These are phyloP conservation scores for Pulchroboletus neoregius DNA, from an alignment of 1,284 basidiomycete species.

Conservation along the genomic window DNA sequence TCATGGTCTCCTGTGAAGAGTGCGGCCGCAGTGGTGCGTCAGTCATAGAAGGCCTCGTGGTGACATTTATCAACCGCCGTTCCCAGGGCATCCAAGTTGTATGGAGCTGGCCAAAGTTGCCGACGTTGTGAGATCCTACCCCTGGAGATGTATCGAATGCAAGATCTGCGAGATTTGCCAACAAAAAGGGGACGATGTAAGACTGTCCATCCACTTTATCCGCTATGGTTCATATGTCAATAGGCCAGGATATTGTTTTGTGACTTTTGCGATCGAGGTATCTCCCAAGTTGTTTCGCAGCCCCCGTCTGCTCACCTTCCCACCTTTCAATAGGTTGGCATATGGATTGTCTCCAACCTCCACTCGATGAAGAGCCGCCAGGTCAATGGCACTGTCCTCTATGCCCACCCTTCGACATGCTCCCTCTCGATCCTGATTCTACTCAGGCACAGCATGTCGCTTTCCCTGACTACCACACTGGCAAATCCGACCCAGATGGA, in stretches of 20 bases:
- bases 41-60: slow-evolving; percentile 25
- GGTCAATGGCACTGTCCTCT: slow-evolving; percentile 74
- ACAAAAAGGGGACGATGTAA: slow-evolving; percentile 86
- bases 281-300: slow-evolving; percentile 13
- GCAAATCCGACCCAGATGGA: slow-evolving; percentile 9
- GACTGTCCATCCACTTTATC: slow-evolving; percentile 32
- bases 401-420: slow-evolving; percentile 42
- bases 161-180: slow-evolving; percentile 90
- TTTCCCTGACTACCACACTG: slow-evolving; percentile 6
- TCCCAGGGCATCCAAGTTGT: slow-evolving; percentile 75
- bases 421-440: slow-evolving; percentile 21
- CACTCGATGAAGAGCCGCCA: slow-evolving; percentile 64
- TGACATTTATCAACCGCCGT: slow-evolving; percentile 10
- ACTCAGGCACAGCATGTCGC: slow-evolving; percentile 9
- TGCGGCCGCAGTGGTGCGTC: slow-evolving; percentile 60
- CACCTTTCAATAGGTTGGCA: slow-evolving; percentile 70
- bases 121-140: slow-evolving; percentile 61
- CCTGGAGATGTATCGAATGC: slow-evolving; percentile 91
- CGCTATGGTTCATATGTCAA: slow-evolving; percentile 15
- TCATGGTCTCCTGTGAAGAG: slow-evolving; percentile 66
- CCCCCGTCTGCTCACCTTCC: slow-evolving; percentile 5
- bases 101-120: slow-evolving; percentile 53
- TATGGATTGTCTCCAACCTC: slow-evolving; percentile 79
- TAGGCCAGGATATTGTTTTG: slow-evolving; percentile 88
- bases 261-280: slow-evolving; percentile 90